Base-by-base conservation (phyloP, 2,329 filamentous ascomycete species). In the Xylariaceae sp. region DNA sequence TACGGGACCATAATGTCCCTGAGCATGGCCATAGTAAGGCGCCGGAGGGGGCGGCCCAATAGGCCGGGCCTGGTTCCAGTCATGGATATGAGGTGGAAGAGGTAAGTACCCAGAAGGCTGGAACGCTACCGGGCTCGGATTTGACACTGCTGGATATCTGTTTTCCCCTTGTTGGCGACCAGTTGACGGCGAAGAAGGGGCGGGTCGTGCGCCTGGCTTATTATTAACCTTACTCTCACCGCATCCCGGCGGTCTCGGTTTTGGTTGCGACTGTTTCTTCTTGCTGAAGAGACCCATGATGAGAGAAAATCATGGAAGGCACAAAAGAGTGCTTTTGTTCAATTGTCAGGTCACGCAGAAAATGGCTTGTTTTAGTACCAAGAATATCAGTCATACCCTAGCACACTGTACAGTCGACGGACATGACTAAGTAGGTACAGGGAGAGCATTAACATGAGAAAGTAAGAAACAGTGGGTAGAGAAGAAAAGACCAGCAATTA, bases 1-100 rank as follows among this genome's bases (percentile, higher is more conserved):
- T 37, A 74, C 66, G 6, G 69, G 66, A 17, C 59, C 60, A 16
- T 55, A 59, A 36, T 46, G 51, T 18, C 42, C 48, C 26, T 53
- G 51, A 19, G 51, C 46, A 19, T 57, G 55, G 30, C 59, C 57
- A 15, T 51, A 52, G 32, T 45, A 41, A 12, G 31, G 30, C 11
- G 21, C 8, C 3, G 55, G 53, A 19, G 44, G 34, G 23, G 46
- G 28, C n/a, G 47, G 33, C 44, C 53, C 55, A 46, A 24, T 46
- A 41, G 37, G 54, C 32, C 28, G 53, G 49, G 34, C 14, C 43
- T 31, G 38, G 16, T 44, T 50, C 48, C 47, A 50, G 28, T 23
- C 13, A 19, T 31, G 18, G 11, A 40, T 42, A 13, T 48, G 43
- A 19, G 49, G 46, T 9, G 50, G 46, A 15, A 42, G 42, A 9